Conservation (phyloP, 495 filamentous ascomycete genomes). For the Penicillium ucsense region DNA sequence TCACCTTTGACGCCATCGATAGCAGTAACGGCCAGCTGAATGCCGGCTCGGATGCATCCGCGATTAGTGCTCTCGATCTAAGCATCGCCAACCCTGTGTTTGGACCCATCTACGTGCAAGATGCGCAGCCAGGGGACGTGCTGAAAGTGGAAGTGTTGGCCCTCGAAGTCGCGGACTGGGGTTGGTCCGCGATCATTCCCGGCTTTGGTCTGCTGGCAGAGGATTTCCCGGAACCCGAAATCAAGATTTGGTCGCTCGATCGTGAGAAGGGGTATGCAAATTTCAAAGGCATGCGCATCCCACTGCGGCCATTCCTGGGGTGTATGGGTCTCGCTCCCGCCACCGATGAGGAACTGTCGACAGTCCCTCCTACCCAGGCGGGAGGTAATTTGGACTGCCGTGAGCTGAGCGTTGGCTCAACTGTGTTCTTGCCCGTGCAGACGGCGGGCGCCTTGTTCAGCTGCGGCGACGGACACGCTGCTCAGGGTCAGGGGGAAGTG, state of each 20-base stretch:
- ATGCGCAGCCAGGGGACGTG: constrained; percentile 39
- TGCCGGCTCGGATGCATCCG: constrained; percentile 24
- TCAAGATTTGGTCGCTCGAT: constrained; percentile 42
- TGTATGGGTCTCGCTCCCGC: constrained; percentile 42
- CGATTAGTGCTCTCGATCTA: constrained; percentile 34
- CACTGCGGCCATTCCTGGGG: constrained; percentile 40
- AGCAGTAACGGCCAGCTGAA: constrained; percentile 43
- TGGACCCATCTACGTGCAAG: constrained; percentile 37
- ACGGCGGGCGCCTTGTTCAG: constrained; percentile 41
- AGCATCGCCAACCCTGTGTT: constrained; percentile 37
- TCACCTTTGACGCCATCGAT: constrained; percentile 40
- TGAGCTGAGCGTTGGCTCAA: constrained; percentile 33
- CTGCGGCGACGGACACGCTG: constrained; percentile 46
- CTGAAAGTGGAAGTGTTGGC: constrained; percentile 38
- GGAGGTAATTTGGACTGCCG: constrained; percentile 45
- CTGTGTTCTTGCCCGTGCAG: constrained; percentile 39
- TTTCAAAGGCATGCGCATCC: constrained; percentile 36
- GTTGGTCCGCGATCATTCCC: constrained; percentile 43
- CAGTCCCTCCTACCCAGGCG: constrained; percentile 41
- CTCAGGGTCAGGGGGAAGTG: constrained; percentile 44
- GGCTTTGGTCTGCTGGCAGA: constrained; percentile 40
- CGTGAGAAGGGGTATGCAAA: constrained; percentile 26
- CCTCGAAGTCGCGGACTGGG: constrained; percentile 35
- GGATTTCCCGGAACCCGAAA: constrained; percentile 31
- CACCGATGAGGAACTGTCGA: constrained; percentile 30